A percentile compares a stretch with the other conserved stretches of the same genome.
phyloP scores from a whole-genome alignment of 2,329 filamentous ascomycete species.

The Pestalotiopsis sp. region DNA sequence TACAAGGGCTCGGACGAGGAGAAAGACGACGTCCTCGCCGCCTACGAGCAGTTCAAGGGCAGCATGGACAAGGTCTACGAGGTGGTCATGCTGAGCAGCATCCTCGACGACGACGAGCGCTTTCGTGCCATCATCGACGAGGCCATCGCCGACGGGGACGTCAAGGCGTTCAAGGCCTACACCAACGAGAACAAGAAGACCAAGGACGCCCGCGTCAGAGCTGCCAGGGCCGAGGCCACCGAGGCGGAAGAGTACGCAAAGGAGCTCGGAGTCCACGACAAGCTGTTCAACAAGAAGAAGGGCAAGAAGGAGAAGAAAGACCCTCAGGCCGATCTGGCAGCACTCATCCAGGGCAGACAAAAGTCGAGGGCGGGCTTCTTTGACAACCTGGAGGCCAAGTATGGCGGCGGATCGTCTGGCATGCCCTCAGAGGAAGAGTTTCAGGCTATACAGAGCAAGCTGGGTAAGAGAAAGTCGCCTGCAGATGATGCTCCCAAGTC shows the following conservation, averaged over 20 bases:
- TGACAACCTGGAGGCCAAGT: constrained; percentile 77
- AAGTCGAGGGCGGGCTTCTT: constrained; percentile 67
- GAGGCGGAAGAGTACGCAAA: constrained; percentile 78
- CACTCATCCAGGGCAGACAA: constrained; percentile 74
- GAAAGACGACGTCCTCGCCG: constrained; percentile 72
- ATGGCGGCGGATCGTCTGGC: constrained; percentile 61
- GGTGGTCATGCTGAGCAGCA: constrained; percentile 82
- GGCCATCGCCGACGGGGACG: constrained; percentile 72
- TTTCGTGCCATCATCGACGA: constrained; percentile 81
- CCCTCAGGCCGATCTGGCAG: constrained; percentile 62
- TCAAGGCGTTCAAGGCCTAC: constrained; percentile 70
- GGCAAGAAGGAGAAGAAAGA: constrained; percentile 42
- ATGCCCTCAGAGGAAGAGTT: constrained; percentile 65
- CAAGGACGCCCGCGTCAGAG: constrained; percentile 59
- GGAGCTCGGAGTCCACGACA: constrained; percentile 74
- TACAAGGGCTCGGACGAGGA: constrained; percentile 92
- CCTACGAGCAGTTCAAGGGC: constrained; percentile 75
- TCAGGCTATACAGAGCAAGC: constrained; percentile 55
- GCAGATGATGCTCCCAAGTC: constrained; percentile 17
- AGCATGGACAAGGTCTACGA: constrained; percentile 79
- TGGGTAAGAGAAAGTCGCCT: constrained; percentile 39
- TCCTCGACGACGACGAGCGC: constrained; percentile 81
- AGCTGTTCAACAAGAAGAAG: constrained; percentile 61
- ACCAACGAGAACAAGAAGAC: constrained; percentile 71
- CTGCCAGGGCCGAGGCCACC: constrained; percentile 66